These are phyloP conservation scores for Fibroporia radiculosa DNA, from an alignment of 768 basidiomycete genomes.

Conservation along the genomic window DNA sequence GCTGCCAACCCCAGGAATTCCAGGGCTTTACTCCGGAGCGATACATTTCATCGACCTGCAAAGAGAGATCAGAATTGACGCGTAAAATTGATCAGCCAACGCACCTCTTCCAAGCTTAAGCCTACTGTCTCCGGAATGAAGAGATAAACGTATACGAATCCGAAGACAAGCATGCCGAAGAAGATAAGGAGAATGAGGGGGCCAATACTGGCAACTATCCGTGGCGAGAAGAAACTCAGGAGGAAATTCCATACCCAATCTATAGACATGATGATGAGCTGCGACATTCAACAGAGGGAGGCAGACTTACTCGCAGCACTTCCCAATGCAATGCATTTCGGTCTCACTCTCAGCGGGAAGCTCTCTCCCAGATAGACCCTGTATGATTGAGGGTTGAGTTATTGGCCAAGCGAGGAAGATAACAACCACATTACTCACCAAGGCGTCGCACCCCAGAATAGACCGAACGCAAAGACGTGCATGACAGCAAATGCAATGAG, in stretches of 20 bases:
- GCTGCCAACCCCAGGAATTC: slow-evolving; percentile 50
- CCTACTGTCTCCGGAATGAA: slow-evolving; percentile 80
- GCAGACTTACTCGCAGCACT: slow-evolving; percentile 48
- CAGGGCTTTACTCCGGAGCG: slow-evolving; percentile 60
- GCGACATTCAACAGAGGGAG: too few relatives aligned
- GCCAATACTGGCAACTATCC: slow-evolving; percentile 56
- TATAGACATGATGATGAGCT: too few relatives aligned
- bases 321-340: slow-evolving; percentile 71
- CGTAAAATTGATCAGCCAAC: too few relatives aligned
- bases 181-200: slow-evolving; percentile 73
- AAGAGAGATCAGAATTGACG: too few relatives aligned
- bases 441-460: slow-evolving; percentile 74
- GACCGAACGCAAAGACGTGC: slow-evolving; percentile 62
- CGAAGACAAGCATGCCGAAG: slow-evolving; percentile 65
- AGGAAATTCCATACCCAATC: slow-evolving; percentile 75
- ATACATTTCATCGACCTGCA: slow-evolving; percentile 74
- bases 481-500: slow-evolving; percentile 71
- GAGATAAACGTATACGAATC: slow-evolving; percentile 65
- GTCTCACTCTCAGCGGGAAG: slow-evolving; percentile 73
- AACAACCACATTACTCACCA: slow-evolving; percentile 12
- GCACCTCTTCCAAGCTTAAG: slow-evolving; percentile 67
- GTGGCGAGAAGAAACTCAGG: slow-evolving; percentile 63
- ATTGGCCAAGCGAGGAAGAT: neutral
- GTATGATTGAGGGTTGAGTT: neutral
- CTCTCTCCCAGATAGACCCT: slow-evolving; percentile 67